Conservation (phyloP, 2,329 filamentous ascomycete species). For the Cladosporium sp. region DNA sequence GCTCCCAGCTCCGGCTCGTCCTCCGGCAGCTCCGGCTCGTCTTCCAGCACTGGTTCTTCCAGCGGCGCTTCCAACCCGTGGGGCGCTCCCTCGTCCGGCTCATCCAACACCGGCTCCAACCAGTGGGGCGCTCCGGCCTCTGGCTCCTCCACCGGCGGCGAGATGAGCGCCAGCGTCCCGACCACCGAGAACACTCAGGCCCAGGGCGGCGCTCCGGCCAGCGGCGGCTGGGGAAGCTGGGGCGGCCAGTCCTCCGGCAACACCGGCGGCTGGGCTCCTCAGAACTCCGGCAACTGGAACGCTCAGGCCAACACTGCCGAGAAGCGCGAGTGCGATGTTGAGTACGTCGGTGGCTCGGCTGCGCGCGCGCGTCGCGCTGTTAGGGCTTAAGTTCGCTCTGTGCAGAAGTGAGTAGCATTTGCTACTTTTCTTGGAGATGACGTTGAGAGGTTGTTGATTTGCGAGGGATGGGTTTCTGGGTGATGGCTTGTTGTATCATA, state of each 20-base stretch:
- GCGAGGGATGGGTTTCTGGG: neutral
- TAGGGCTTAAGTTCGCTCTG: neutral
- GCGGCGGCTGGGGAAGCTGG: neutral
- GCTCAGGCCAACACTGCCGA: neutral
- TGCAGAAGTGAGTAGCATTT: neutral
- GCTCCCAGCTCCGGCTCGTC: neutral
- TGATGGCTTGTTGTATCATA: neutral
- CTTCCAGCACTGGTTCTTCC: neutral
- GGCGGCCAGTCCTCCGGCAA: neutral
- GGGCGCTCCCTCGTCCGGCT: neutral
- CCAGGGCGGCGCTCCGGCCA: neutral
- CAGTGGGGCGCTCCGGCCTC: neutral
- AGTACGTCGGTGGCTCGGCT: slow-evolving; percentile 7
- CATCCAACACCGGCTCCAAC: neutral
- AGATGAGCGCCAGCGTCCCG: neutral
- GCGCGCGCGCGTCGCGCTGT: slow-evolving; percentile 5
- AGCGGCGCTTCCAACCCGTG: neutral
- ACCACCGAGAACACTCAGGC: neutral
- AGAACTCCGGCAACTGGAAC: neutral
- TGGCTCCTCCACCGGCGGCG: neutral
- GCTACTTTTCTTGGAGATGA: neutral
- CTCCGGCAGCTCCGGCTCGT: neutral
- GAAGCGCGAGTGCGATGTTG: slow-evolving; percentile 4
- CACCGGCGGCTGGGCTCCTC: slow-evolving; percentile 3
- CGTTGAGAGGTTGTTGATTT: neutral